Percentiles rank a stretch among this genome's conserved stretches.
phyloP scores from a whole-genome alignment of 176 grass and related monocot species.

The Juncus inflexus region DNA sequence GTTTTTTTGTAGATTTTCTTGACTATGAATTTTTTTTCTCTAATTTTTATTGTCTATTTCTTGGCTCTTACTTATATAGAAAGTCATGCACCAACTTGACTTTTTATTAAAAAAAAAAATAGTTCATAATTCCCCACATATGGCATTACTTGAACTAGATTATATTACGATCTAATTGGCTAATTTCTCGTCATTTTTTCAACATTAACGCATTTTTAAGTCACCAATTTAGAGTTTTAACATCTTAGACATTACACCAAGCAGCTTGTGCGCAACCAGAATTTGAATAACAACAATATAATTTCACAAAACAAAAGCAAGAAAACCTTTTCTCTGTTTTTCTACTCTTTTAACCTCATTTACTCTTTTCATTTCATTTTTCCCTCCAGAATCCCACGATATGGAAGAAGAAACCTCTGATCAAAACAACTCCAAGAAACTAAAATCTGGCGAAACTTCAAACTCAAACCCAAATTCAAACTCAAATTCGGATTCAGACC shows the following conservation, averaged over 20 bases:
- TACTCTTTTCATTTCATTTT: background rate
- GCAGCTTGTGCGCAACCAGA: conserved; percentile 10
- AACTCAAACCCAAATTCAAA: background rate
- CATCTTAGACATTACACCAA: conserved; percentile 5
- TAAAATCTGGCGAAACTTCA: background rate
- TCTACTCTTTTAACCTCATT: background rate
- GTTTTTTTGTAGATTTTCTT: no score
- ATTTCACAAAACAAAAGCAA: background rate
- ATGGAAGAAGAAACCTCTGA: conserved; percentile 14
- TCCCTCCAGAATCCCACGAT: background rate
- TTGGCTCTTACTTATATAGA: no score
- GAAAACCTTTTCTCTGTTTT: background rate
- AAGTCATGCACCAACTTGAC: no score
- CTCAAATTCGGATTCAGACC: conserved; percentile 5
- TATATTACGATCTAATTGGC: no score
- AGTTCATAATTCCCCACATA: no score
- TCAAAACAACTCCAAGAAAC: conserved; percentile 5
- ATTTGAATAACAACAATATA: background rate
- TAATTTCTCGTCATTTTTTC: background rate
- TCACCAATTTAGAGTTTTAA: background rate
- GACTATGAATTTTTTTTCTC: no score
- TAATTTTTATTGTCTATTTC: no score
- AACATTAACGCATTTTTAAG: background rate
- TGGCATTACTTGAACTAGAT: no score
- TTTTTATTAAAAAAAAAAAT: no score